Evolutionary conservation across 2,329 filamentous ascomycete species (phyloP).

Genomic region (Trichoderma sp.): DNA sequence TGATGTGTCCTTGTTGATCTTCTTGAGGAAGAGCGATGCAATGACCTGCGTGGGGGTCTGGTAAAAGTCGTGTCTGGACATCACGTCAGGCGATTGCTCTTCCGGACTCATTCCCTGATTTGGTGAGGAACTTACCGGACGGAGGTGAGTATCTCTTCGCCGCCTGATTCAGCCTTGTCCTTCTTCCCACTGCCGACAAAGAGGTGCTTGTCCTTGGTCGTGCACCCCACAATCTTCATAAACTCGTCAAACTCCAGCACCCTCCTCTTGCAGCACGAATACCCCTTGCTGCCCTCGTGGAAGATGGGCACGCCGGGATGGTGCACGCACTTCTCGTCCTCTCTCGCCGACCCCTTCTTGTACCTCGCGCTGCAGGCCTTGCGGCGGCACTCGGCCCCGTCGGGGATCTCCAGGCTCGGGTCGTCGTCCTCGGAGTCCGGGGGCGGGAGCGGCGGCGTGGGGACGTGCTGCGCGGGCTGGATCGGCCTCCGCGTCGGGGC

Average conservation of each 20-base stretch:
- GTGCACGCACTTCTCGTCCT: slow-evolving; percentile 78
- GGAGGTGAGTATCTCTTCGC: slow-evolving; percentile 75
- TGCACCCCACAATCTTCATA: slow-evolving; percentile 91
- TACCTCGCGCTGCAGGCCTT: slow-evolving; percentile 72
- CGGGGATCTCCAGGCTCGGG: slow-evolving; percentile 69
- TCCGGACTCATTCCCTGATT: background rate
- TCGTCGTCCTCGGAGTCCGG: slow-evolving; percentile 90
- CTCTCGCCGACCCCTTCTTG: slow-evolving; percentile 59
- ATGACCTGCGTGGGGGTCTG: slow-evolving; percentile 85
- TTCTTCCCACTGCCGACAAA: slow-evolving; percentile 81
- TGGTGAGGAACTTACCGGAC: slow-evolving; percentile 60
- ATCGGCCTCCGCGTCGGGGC: slow-evolving; percentile 46
- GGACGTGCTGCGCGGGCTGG: slow-evolving; percentile 50
- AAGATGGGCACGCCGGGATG: slow-evolving; percentile 92
- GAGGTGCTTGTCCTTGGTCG: slow-evolving; percentile 77
- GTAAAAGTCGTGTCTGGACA: slow-evolving; percentile 76
- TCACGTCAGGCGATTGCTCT: background rate
- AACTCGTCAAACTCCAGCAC: slow-evolving; percentile 98
- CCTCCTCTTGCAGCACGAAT: slow-evolving; percentile 92
- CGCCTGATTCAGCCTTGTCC: slow-evolving; percentile 49
- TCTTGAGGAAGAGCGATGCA: slow-evolving; percentile 93
- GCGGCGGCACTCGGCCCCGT: slow-evolving; percentile 75
- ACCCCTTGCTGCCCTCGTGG: slow-evolving; percentile 97
- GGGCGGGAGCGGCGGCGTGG: slow-evolving; percentile 60
- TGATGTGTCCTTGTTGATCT: slow-evolving; percentile 82